Percentiles rank a stretch among this genome's conserved stretches.
Conservation (phyloP, 495 filamentous ascomycete species). For the Penicillium manginii region DNA sequence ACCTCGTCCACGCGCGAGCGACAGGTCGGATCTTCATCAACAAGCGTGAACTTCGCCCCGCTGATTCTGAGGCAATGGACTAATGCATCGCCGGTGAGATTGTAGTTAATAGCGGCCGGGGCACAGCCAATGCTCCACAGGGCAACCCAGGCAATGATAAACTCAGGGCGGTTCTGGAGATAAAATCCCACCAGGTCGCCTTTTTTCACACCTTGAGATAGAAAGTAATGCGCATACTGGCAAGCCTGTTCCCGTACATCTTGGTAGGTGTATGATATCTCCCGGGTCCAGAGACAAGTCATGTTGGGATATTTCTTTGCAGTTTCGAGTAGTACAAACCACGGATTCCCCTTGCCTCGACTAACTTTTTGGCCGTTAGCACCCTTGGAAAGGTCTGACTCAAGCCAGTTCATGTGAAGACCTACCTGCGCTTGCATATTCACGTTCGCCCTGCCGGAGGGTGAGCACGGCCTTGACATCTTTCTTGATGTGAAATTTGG, state of each 20-base stretch:
- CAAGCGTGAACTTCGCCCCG: conserved; percentile 61
- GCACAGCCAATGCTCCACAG: conserved; percentile 66
- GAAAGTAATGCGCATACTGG: conserved; percentile 69
- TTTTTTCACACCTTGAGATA: conserved; percentile 59
- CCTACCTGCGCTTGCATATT: conserved; percentile 40
- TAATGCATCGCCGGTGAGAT: conserved; percentile 66
- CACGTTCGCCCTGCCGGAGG: conserved; percentile 36
- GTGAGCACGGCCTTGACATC: conserved; percentile 51
- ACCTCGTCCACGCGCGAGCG: conserved; percentile 59
- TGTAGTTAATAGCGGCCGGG: conserved; percentile 74
- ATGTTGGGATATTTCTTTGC: conserved; percentile 50
- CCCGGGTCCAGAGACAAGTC: conserved; percentile 69
- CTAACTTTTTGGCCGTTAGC: conserved; percentile 39
- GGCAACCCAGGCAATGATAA: conserved; percentile 66
- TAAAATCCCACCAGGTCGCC: conserved; percentile 73
- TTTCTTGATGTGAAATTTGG: conserved; percentile 66
- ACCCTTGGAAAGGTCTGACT: background rate
- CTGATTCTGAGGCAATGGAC: conserved; percentile 70
- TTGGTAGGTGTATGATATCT: conserved; percentile 63
- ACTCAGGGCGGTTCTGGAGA: conserved; percentile 70
- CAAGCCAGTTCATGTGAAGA: background rate
- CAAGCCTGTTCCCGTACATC: conserved; percentile 58
- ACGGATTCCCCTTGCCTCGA: conserved; percentile 57
- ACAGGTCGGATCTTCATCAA: conserved; percentile 64
- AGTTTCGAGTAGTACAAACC: conserved; percentile 66